A percentile compares a stretch with the other conserved stretches of the same genome.
These are phyloP conservation scores for Hibiscus trionum DNA, from an alignment of 345 rosid genomes.

Conservation along the genomic window DNA sequence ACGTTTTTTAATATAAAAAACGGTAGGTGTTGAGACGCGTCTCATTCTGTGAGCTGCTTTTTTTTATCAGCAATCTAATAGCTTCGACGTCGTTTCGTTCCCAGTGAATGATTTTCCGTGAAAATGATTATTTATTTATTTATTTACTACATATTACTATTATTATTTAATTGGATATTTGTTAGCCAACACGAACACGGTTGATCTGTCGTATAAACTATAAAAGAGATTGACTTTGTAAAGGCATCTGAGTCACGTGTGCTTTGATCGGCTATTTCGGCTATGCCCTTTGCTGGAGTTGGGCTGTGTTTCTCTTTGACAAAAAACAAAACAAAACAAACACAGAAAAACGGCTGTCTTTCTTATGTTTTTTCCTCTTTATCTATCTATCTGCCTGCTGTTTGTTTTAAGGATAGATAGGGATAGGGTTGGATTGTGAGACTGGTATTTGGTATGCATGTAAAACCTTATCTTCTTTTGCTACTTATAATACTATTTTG, in stretches of 20 bases:
- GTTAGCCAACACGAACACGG: background rate
- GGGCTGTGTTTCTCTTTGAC: background rate
- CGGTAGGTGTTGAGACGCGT: conserved; percentile 1
- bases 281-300: too few species aligned
- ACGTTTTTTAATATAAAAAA: background rate
- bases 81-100: conserved; percentile 3
- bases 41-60: background rate
- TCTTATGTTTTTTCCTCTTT: too few species aligned
- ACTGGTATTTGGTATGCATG: too few species aligned
- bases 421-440: too few species aligned
- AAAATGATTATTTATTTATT: background rate
- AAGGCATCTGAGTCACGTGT: background rate
- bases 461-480: too few species aligned
- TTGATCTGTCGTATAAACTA: background rate
- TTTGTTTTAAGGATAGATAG: too few species aligned
- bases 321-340: background rate
- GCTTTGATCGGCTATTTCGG: background rate
- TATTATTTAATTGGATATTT: too few species aligned
- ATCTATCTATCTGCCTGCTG: too few species aligned
- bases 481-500: too few species aligned
- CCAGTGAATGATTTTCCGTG: background rate
- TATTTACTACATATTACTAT: too few species aligned
- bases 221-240: background rate
- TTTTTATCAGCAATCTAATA: too few species aligned
- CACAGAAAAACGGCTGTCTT: background rate